Evolutionary conservation across 768 basidiomycete species (phyloP), one percentile per base, ranked within the genome.

Genomic region (Ramaria sp.): DNA sequence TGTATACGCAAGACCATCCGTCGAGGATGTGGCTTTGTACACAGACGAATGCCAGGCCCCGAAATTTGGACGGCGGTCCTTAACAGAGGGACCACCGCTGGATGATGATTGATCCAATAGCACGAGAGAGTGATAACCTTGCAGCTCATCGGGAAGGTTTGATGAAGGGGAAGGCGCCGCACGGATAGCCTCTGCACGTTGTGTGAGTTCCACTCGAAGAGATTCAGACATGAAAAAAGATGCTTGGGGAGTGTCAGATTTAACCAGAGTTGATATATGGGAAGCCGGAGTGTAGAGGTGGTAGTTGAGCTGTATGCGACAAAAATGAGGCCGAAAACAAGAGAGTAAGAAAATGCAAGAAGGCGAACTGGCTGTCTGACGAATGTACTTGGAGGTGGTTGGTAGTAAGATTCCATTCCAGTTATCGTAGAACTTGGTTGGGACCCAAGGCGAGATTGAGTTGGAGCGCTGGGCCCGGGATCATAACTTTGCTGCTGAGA

Each of bases 291-390:
- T 84, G 71, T 99, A 99, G 28, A 97, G 76, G 60, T 97, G 91
- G 63, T 99, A 92, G 64, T 96, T 82, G 44, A 98, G 77, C 90
- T 95, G 64, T 41, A 25, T n/a, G n/a, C n/a, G n/a, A n/a, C n/a
- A 16, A 44, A 51, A 36, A 22, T n/a, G 53, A 22, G 56, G 25
- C 12, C 51, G 34, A 39, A 48, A 22, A 8, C 13, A n/a, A n/a
- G 25, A 56, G 71, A 43, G 3, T 7, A 45, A n/a, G 28, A 22
- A 43, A 43, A 9, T 22, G 1, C n/a, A 30, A 27, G 16, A 5
- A 6, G 39, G 56, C 67, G 61, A 64, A 90, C 88, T 20, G 88
- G 85, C 62, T 88, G 85, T n/a, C 77, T 78, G 56, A 79, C 61
- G 61, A 77, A 85, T 1, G 75, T 62, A 20, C 75, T 69, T 36